Percentiles rank a stretch among this genome's conserved stretches.
phyloP scores from a whole-genome alignment of 1,284 basidiomycete species.

The Meira miltonrushii region DNA sequence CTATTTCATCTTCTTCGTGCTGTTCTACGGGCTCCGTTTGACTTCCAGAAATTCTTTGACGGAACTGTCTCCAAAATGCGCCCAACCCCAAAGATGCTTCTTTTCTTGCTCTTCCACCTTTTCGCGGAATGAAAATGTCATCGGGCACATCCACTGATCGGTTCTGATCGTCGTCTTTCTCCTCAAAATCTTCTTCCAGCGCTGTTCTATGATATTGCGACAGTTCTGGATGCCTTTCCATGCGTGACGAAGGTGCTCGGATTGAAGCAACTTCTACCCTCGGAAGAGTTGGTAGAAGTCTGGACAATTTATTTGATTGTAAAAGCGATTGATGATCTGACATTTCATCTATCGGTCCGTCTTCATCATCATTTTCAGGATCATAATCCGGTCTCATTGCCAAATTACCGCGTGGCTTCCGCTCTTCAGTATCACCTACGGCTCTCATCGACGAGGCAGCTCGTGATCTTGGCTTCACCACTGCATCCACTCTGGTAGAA shows the following conservation, averaged over 20 bases:
- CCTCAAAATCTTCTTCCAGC: background rate
- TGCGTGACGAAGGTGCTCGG: background rate
- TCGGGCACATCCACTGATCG: background rate
- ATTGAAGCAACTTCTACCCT: background rate
- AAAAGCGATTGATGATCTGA: background rate
- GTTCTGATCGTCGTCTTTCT: background rate
- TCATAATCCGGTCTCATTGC: conserved; percentile 8
- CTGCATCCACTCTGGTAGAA: background rate
- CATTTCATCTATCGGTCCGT: background rate
- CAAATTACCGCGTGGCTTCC: conserved; percentile 1
- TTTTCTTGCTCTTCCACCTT: conserved; percentile 9
- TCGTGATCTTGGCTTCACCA: background rate
- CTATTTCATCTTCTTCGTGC: background rate
- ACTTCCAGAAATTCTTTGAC: background rate
- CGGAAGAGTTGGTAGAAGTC: background rate
- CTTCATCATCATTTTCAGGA: conserved; percentile 7
- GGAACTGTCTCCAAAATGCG: conserved; percentile 5
- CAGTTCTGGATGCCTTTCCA: conserved; percentile 4
- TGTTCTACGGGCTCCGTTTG: background rate
- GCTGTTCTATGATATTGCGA: conserved; percentile 1
- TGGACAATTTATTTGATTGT: background rate
- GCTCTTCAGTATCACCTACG: background rate
- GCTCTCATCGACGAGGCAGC: too few relatives aligned
- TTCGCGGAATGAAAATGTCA: conserved; percentile 1
- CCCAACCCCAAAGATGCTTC: conserved; percentile 3